Conservation (phyloP, 2,329 filamentous ascomycete species). For the Alternaria ethzedia region DNA sequence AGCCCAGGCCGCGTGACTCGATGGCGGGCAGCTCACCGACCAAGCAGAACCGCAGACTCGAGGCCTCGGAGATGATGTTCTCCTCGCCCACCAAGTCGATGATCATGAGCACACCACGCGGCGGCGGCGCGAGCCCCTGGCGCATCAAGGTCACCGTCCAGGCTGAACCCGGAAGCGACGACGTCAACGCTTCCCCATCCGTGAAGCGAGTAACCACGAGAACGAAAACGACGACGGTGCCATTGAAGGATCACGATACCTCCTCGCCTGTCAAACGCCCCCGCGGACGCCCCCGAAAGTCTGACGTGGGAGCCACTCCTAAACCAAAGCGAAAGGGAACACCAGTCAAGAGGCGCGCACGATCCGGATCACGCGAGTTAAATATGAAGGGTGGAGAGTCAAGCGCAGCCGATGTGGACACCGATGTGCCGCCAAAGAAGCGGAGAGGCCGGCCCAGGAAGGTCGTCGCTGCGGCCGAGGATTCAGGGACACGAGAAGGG, state of each 20-base stretch:
- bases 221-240: conserved; percentile 50
- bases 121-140: conserved; percentile 53
- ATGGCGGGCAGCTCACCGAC: conserved; percentile 40
- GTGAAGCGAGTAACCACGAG: conserved; percentile 35
- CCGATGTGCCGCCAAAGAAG: conserved; percentile 37
- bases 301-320: conserved; percentile 31
- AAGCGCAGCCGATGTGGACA: conserved; percentile 32
- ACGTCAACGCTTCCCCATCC: conserved; percentile 42
- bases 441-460: conserved; percentile 43
- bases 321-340: conserved; percentile 43
- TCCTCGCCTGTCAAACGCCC: conserved; percentile 46
- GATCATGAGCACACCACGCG: conserved; percentile 51
- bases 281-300: conserved; percentile 47
- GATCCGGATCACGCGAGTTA: conserved; percentile 28
- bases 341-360: conserved; percentile 37
- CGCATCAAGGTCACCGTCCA: conserved; percentile 59
- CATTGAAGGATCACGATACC: conserved; percentile 50
- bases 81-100: conserved; percentile 54
- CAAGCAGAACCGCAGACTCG: conserved; percentile 31
- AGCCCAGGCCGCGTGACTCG: conserved; percentile 26
- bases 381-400: conserved; percentile 26
- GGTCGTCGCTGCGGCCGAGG: conserved; percentile 26
- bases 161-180: conserved; percentile 51
- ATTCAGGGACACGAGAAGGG: not conserved
- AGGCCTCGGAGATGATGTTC: conserved; percentile 29